Conservation (phyloP, 441 rosid genomes). For the Adansonia rubrostipa region DNA sequence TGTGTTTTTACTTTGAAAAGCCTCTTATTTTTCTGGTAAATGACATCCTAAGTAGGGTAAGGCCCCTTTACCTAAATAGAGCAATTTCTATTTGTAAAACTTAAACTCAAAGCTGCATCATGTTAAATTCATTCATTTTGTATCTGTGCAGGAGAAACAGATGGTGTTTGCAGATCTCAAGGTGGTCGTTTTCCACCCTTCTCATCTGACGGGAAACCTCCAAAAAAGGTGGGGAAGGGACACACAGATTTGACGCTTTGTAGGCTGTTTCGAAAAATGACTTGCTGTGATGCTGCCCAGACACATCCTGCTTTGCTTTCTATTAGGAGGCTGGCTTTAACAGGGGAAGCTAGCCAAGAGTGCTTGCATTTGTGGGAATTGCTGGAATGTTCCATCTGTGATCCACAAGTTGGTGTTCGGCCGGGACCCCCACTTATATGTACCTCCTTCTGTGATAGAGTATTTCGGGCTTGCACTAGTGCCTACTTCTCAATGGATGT, state of each 20-base stretch:
- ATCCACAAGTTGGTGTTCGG: constrained; percentile 67
- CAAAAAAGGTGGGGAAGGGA: constrained; percentile 56
- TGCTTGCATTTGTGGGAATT: constrained; percentile 71
- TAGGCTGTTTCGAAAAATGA: constrained; percentile 65
- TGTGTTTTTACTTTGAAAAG: constrained; percentile 4
- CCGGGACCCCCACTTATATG: constrained; percentile 74
- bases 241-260: constrained; percentile 68
- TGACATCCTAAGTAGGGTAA: background rate
- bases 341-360: constrained; percentile 69
- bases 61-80: background rate
- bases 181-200: constrained; percentile 71
- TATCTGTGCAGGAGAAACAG: constrained; percentile 41
- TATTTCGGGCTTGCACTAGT: constrained; percentile 63
- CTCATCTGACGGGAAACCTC: constrained; percentile 64
- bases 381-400: constrained; percentile 84
- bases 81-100: background rate
- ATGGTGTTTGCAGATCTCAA: constrained; percentile 61
- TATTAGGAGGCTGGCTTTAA: constrained; percentile 59
- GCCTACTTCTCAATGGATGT: constrained; percentile 78
- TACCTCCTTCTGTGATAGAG: constrained; percentile 65
- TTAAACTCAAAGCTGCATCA: background rate
- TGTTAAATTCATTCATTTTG: background rate
- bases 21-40: background rate
- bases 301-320: constrained; percentile 70
- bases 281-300: constrained; percentile 74